Conservation (phyloP, 768 basidiomycete species). For the Ephemerocybe angulata region DNA sequence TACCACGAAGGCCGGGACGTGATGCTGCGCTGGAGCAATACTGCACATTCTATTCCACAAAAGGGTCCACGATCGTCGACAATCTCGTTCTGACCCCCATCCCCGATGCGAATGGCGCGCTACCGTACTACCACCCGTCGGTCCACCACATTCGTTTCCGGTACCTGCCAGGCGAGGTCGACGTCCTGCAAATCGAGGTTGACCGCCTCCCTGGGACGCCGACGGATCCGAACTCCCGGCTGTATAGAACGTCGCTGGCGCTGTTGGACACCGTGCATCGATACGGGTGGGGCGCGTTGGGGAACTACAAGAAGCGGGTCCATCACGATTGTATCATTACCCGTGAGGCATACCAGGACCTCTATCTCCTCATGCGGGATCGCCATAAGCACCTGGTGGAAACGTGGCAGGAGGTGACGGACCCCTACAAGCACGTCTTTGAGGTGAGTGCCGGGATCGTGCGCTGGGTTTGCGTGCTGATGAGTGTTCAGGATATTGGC, state of each 20-base stretch:
- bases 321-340: conserved; percentile 76
- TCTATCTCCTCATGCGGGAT: conserved; percentile 85
- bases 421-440: conserved; percentile 87
- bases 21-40: conserved; percentile 73
- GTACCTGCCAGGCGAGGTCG: conserved; percentile 41
- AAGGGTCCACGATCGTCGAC: conserved; percentile 9
- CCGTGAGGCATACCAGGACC: conserved; percentile 80
- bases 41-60: conserved; percentile 63
- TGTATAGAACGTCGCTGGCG: conserved; percentile 77
- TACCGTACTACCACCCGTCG: conserved; percentile 91
- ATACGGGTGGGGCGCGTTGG: conserved; percentile 84
- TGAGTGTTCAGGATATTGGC: conserved; percentile 70
- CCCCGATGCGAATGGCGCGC: conserved; percentile 32
- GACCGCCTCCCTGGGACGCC: conserved; percentile 48
- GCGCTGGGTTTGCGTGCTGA: neutral
- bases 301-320: conserved; percentile 84
- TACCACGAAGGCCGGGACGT: conserved; percentile 75
- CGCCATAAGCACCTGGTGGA: conserved; percentile 73
- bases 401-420: conserved; percentile 78
- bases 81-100: conserved; percentile 62
- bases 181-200: conserved; percentile 53
- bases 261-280: conserved; percentile 81
- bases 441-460: conserved; percentile 47
- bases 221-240: conserved; percentile 52
- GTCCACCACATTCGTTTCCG: conserved; percentile 80